Conservation (phyloP, 176 grass and related monocot species). For the Urochloa ruziziensis region DNA sequence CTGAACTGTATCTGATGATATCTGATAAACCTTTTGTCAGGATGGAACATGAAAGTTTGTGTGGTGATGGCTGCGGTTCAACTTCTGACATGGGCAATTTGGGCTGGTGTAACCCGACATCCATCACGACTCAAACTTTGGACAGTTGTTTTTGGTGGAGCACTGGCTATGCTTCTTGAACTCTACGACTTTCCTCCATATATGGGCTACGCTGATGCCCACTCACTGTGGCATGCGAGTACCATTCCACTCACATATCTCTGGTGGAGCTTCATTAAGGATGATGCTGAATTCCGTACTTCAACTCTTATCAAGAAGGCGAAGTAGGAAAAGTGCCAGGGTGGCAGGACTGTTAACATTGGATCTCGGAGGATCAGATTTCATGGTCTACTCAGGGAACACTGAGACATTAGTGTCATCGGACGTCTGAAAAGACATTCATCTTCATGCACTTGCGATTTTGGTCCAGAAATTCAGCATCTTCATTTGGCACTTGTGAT, state of each 20-base stretch:
- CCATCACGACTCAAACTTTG: slow-evolving; percentile 76
- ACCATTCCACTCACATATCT: slow-evolving; percentile 45
- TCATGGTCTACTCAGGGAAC: neutral
- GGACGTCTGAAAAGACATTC: neutral
- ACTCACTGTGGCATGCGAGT: slow-evolving; percentile 55
- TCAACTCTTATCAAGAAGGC: slow-evolving; percentile 46
- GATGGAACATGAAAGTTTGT: slow-evolving; percentile 99
- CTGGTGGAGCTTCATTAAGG: slow-evolving; percentile 56
- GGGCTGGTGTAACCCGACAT: slow-evolving; percentile 62
- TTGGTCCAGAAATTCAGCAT: slow-evolving; percentile 14
- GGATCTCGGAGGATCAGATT: neutral
- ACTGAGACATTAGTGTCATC: neutral
- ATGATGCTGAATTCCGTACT: slow-evolving; percentile 32
- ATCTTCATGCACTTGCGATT: neutral
- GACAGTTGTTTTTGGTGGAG: slow-evolving; percentile 58
- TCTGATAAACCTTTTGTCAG: slow-evolving; percentile 49
- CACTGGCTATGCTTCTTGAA: slow-evolving; percentile 80
- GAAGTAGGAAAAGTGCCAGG: slow-evolving; percentile 6
- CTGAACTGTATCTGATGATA: neutral
- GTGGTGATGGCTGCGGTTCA: slow-evolving; percentile 68
- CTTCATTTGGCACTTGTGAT: neutral
- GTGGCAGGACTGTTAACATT: neutral
- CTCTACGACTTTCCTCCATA: slow-evolving; percentile 78
- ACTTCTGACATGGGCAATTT: slow-evolving; percentile 81
- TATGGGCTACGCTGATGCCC: slow-evolving; percentile 80